Evolutionary conservation across 805 yeast genomes (phyloP).

Genomic region (Wickerhamiella azymoides): DNA sequence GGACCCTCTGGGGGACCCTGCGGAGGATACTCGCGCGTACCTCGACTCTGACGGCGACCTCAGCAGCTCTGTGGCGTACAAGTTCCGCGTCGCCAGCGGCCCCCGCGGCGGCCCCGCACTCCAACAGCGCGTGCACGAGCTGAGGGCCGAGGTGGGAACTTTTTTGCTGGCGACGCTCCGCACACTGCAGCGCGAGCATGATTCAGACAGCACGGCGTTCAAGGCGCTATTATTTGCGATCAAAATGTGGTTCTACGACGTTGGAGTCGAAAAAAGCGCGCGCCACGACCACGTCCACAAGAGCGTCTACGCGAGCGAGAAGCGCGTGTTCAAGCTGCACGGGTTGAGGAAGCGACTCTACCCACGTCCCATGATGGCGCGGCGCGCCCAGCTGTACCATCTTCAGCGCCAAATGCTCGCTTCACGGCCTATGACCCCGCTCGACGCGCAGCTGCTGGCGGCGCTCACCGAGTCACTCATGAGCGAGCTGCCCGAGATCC

Average conservation of each 20-base stretch:
- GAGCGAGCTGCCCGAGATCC: slow-evolving; percentile 57
- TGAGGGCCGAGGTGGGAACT: slow-evolving; percentile 46
- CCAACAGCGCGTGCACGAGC: slow-evolving; percentile 35
- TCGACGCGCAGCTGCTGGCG: slow-evolving; percentile 47
- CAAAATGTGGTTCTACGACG: slow-evolving; percentile 68
- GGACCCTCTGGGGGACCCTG: no score
- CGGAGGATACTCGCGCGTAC: no score
- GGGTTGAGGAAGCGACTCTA: slow-evolving; percentile 46
- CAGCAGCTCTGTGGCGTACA: neutral
- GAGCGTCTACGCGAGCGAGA: slow-evolving; percentile 42
- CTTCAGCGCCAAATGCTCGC: slow-evolving; percentile 58
- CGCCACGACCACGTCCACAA: slow-evolving; percentile 40
- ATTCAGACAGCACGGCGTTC: slow-evolving; percentile 51
- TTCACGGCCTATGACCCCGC: slow-evolving; percentile 50
- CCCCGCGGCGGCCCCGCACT: neutral
- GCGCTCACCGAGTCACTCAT: slow-evolving; percentile 54
- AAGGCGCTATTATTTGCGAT: slow-evolving; percentile 48
- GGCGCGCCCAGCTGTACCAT: slow-evolving; percentile 60
- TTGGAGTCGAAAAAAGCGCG: slow-evolving; percentile 56
- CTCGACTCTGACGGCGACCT: slow-evolving; percentile 13
- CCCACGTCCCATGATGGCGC: slow-evolving; percentile 67
- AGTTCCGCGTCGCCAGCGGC: neutral
- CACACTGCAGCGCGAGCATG: slow-evolving; percentile 35
- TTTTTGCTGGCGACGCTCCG: slow-evolving; percentile 44
- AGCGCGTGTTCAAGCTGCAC: slow-evolving; percentile 47